Evolutionary conservation across 169 alveolate genomes (phyloP).

Genomic region (Pseudocohnilembus persalinus): DNA sequence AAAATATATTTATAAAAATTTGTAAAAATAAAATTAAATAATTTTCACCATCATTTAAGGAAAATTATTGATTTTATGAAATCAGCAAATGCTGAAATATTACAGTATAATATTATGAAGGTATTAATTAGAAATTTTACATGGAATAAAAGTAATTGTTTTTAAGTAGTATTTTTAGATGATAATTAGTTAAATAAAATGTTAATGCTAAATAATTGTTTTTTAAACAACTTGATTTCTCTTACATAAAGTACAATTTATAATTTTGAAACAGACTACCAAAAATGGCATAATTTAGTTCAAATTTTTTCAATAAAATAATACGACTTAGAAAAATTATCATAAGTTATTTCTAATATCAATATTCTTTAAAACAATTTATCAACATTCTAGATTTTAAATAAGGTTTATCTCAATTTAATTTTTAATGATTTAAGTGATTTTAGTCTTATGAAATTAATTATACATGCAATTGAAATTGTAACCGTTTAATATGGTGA

Average conservation of each 20-base stretch:
- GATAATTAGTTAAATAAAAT: background rate
- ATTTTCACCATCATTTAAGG: background rate
- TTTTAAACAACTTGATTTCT: background rate
- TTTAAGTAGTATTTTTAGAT: background rate
- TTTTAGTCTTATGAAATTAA: background rate
- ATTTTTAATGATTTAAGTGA: background rate
- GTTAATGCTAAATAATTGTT: no score
- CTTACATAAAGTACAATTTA: background rate
- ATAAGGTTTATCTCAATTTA: background rate
- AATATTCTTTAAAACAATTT: background rate
- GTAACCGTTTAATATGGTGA: background rate
- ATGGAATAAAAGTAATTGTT: background rate
- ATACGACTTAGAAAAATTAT: background rate
- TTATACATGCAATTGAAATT: background rate
- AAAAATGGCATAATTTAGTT: background rate
- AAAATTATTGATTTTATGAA: no score
- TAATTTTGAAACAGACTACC: background rate
- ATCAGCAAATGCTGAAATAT: no score
- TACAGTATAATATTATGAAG: background rate
- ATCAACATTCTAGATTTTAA: background rate
- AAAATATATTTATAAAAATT: no score
- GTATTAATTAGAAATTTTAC: background rate
- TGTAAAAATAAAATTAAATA: no score
- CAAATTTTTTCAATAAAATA: background rate
- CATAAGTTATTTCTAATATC: background rate